Evolutionary conservation across 208 protist genomes (phyloP), one percentile per base, ranked within the genome.

Genomic region (Acanthamoeba lenticulata): DNA sequence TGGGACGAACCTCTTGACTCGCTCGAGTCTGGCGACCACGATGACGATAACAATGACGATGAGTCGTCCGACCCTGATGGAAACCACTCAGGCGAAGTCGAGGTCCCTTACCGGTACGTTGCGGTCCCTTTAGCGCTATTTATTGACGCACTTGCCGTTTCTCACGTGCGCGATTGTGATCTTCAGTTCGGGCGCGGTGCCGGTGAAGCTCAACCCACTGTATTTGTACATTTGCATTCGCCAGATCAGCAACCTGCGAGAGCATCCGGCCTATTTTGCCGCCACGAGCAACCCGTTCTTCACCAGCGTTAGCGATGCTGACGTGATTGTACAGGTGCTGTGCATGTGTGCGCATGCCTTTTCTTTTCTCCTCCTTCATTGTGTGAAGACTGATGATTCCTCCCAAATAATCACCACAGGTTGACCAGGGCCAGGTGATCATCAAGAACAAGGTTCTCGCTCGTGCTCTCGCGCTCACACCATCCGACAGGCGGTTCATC

Each of bases 151-250:
- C n/a, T n/a, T n/a, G n/a, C n/a, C n/a, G n/a, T n/a, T n/a, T n/a
- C n/a, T n/a, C n/a, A n/a, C n/a, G n/a, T n/a, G n/a, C n/a, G n/a
- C n/a, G n/a, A n/a, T n/a, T n/a, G n/a, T n/a, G n/a, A n/a, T n/a
- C n/a, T 15, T 2, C 19, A 52, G 77, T 0, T 24, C 40, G 21
- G 77, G n/a, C 15, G n/a, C 44, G 0, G 45, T 86, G 29, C 13
- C 77, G 2, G 77, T 86, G 4, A 86, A 86, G 77, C 40, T 86
- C 27, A 86, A 86, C n/a, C 77, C 77, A 2, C 77, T 86, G 29
- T 86, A 86, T 38, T 21, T 86, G 77, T 86, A 86, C 44, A 86
- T 86, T 86, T 86, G 77, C 44, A 86, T 86, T 57, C 77, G 77
- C 1, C 77, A 86, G 45, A 86, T 86, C 34, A 44, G 29, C n/a